phyloP scores from a whole-genome alignment of 2,329 filamentous ascomycete genomes.

The Sclerotinia glacialis region DNA sequence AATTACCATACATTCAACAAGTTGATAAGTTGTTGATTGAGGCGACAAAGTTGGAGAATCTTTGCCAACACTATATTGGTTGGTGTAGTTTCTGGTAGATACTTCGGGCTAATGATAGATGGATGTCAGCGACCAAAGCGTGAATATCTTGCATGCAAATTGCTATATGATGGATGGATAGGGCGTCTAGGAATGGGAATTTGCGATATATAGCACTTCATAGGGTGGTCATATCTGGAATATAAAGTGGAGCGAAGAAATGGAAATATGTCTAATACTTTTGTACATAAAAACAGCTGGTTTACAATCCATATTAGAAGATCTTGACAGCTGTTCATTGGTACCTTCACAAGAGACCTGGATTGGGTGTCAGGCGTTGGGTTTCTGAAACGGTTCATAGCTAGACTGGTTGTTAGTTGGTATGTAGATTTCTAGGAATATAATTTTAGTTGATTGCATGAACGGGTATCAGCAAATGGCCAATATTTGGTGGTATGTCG shows the following conservation, averaged over 20 bases:
- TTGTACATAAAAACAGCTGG: slow-evolving; percentile 13
- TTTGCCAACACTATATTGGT: slow-evolving; percentile 98
- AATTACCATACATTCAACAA: slow-evolving; percentile 80
- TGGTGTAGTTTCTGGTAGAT: slow-evolving; percentile 96
- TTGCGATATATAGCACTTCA: neutral
- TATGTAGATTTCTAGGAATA: neutral
- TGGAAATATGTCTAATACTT: slow-evolving; percentile 10
- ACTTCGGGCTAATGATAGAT: neutral
- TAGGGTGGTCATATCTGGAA: neutral
- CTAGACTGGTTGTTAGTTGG: neutral
- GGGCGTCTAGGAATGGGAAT: slow-evolving; percentile 4
- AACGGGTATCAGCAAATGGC: neutral
- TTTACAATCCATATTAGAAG: neutral
- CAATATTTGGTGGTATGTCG: neutral
- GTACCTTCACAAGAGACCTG: neutral
- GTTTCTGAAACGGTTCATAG: neutral
- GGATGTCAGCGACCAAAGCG: neutral
- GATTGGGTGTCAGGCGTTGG: neutral
- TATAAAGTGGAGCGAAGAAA: neutral
- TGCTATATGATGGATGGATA: neutral
- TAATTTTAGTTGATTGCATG: neutral
- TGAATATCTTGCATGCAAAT: neutral
- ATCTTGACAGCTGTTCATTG: neutral
- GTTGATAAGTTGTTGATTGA: slow-evolving; percentile 94
- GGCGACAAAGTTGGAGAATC: slow-evolving; percentile 93